Evolutionary conservation across 257 asterid species (phyloP).

Genomic region (Solanum bulbocastanum): DNA sequence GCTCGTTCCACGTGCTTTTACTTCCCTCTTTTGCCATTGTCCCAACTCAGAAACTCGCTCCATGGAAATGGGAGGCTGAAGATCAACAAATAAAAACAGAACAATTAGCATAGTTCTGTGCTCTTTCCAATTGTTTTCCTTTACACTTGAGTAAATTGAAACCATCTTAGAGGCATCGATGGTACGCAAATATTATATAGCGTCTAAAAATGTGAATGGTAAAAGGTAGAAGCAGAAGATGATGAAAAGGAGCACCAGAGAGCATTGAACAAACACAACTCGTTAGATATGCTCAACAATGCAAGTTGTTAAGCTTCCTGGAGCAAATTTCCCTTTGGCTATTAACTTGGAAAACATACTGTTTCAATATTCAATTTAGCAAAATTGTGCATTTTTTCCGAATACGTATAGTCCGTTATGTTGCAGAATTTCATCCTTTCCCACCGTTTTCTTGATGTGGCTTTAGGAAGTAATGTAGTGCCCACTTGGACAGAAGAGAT

Average conservation of each 20-base stretch:
- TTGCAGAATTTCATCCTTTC: not conserved
- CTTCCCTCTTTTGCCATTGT: constrained; percentile 48
- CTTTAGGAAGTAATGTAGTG: not conserved
- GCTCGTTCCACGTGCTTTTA: constrained; percentile 64
- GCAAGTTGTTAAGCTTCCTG: not conserved
- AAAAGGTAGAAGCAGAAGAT: not conserved
- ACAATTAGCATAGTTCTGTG: not conserved
- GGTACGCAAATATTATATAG: not conserved
- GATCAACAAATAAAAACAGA: not conserved
- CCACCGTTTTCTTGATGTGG: not conserved
- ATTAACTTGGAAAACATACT: not conserved
- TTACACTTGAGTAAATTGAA: not conserved
- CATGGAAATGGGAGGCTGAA: constrained; percentile 66
- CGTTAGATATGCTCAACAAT: not conserved
- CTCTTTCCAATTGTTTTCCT: not conserved
- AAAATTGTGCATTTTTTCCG: not conserved
- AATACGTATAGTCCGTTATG: not conserved
- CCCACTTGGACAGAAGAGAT: not conserved
- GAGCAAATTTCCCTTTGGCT: not conserved
- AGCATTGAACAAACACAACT: not conserved
- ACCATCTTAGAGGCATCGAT: not conserved
- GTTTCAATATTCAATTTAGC: not conserved
- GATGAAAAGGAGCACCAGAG: not conserved
- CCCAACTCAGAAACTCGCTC: constrained; percentile 65
- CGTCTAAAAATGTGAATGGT: not conserved